Conservation (phyloP, 2,329 filamentous ascomycete species). For the Pseudocercospora cruenta region DNA sequence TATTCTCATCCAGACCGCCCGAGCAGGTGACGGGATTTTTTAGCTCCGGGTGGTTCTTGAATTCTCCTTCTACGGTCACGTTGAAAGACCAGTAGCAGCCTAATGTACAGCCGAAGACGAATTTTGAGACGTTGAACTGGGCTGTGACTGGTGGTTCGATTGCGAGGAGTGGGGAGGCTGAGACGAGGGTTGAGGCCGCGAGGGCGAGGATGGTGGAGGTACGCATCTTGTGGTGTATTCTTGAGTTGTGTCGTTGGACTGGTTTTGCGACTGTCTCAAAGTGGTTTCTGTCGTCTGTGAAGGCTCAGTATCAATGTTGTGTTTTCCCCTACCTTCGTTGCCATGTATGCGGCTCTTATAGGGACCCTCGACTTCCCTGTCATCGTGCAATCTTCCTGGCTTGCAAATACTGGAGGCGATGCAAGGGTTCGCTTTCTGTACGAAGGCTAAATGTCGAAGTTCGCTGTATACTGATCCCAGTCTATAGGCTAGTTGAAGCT, state of each 20-base stretch:
- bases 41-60: constrained; percentile 25
- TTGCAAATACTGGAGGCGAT: neutral
- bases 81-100: constrained; percentile 32
- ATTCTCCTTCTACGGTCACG: constrained; percentile 21
- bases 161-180: constrained; percentile 20
- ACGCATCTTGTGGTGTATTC: constrained; percentile 25
- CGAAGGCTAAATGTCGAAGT: neutral
- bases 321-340: neutral
- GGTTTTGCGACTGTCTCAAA: neutral
- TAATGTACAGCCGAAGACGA: constrained; percentile 32
- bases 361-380: neutral
- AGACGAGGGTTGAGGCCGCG: constrained; percentile 25
- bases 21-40: constrained; percentile 24
- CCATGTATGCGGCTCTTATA: neutral
- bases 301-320: neutral
- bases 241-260: constrained; percentile 3
- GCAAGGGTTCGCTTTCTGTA: neutral
- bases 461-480: neutral
- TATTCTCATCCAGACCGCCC: constrained; percentile 22
- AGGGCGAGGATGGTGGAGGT: constrained; percentile 27
- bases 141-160: neutral
- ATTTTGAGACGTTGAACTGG: constrained; percentile 31
- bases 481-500: too few species aligned
- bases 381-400: neutral
- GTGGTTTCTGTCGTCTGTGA: neutral